Evolutionary conservation across 2,329 filamentous ascomycete genomes (phyloP).

Genomic region (Stachybotrys elegans): DNA sequence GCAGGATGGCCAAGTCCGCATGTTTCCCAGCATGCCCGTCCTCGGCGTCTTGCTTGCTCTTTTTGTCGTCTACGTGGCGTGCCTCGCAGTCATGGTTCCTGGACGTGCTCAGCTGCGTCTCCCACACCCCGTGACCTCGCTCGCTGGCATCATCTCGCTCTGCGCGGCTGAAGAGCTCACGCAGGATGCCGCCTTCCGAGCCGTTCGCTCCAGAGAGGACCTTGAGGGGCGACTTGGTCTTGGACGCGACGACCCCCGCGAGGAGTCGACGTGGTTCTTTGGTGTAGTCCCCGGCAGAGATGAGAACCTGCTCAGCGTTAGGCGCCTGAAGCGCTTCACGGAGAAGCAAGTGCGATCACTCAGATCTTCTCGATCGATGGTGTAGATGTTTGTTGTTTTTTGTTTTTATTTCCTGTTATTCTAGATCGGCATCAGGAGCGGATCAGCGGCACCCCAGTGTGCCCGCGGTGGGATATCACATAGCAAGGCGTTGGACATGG

Average conservation of each 20-base stretch:
- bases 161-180: conserved; percentile 68
- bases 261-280: conserved; percentile 49
- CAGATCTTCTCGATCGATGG: conserved; percentile 10
- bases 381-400: background rate
- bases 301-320: conserved; percentile 37
- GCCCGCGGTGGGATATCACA: too few species aligned
- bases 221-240: conserved; percentile 65
- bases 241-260: conserved; percentile 33
- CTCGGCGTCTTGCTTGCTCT: conserved; percentile 71
- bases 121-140: conserved; percentile 66
- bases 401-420: too few species aligned
- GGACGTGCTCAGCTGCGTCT: conserved; percentile 57
- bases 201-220: conserved; percentile 61
- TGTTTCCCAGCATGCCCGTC: conserved; percentile 69
- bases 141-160: conserved; percentile 75
- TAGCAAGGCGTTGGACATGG: too few species aligned
- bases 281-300: conserved; percentile 34
- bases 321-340: conserved; percentile 39
- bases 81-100: conserved; percentile 57
- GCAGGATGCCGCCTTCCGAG: conserved; percentile 67
- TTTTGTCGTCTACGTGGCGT: conserved; percentile 64
- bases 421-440: too few species aligned
- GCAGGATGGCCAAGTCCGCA: conserved; percentile 44
- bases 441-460: too few species aligned
- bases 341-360: conserved; percentile 28